Percentiles rank a stretch among this genome's conserved stretches.
Conservation (phyloP, 495 filamentous ascomycete genomes). For the Daldinia decipiens region DNA sequence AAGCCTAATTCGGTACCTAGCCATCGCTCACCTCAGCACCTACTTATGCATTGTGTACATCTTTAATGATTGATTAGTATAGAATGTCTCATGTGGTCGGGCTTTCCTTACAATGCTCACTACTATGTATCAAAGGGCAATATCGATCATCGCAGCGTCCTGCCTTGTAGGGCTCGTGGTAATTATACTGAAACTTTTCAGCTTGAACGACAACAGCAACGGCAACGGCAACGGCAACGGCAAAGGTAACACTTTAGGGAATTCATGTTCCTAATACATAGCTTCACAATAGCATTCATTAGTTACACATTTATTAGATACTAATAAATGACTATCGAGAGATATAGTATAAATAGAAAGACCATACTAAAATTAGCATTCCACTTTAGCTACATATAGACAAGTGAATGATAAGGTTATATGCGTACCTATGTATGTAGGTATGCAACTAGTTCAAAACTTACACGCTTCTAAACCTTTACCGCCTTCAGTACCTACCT, state of each 20-base stretch:
- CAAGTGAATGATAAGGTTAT: not conserved
- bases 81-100: conserved; percentile 6
- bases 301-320: not conserved
- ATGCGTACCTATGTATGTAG: too few relatives aligned
- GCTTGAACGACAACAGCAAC: not conserved
- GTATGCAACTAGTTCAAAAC: not conserved
- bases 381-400: not conserved
- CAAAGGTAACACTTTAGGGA: not conserved
- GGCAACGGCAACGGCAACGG: not conserved
- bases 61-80: conserved; percentile 28
- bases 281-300: not conserved
- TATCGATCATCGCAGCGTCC: conserved; percentile 5
- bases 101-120: conserved; percentile 2
- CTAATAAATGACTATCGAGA: not conserved
- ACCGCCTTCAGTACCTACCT: not conserved
- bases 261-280: not conserved
- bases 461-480: not conserved
- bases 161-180: not conserved
- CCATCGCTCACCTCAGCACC: conserved; percentile 41
- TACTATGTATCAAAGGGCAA: not conserved
- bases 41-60: conserved; percentile 39
- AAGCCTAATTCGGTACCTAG: conserved; percentile 37
- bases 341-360: not conserved
- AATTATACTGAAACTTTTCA: not conserved
- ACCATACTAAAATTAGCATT: conserved; percentile 8